Conservation (phyloP, 768 basidiomycete species). For the Suillus subaureus region DNA sequence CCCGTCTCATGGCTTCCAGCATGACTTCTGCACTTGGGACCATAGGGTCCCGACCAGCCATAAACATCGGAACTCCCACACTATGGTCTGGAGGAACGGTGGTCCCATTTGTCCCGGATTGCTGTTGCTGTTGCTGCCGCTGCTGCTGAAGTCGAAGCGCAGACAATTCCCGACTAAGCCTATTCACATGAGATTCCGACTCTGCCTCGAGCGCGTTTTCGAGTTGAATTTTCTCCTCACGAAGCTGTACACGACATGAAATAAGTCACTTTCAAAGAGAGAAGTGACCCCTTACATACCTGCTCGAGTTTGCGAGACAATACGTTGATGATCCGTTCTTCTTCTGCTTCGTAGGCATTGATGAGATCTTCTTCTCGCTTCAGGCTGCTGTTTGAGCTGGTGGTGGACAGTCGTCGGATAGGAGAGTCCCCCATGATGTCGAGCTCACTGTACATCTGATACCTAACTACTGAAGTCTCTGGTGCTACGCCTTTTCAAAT, state of each 20-base stretch:
- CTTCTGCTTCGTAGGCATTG: constrained; percentile 88
- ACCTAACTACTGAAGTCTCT: not conserved
- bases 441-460: constrained; percentile 4
- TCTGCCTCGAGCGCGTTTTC: constrained; percentile 85
- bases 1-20: constrained; percentile 73
- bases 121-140: constrained; percentile 37
- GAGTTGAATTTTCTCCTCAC: constrained; percentile 82
- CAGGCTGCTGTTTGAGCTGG: constrained; percentile 49
- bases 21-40: constrained; percentile 54
- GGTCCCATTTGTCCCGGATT: constrained; percentile 17
- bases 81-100: constrained; percentile 33
- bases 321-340: constrained; percentile 85
- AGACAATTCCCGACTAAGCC: constrained; percentile 69
- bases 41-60: constrained; percentile 31
- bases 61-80: constrained; percentile 8
- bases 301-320: constrained; percentile 83
- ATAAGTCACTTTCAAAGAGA: constrained; percentile 4
- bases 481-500: not conserved
- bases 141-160: constrained; percentile 64
- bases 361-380: constrained; percentile 73
- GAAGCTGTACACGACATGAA: constrained; percentile 49
- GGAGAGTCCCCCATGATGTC: constrained; percentile 44
- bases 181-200: constrained; percentile 83
- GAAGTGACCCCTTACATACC: constrained; percentile 40
- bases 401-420: constrained; percentile 56